phyloP scores from a whole-genome alignment of 345 rosid species.

The Physaria fendleri region DNA sequence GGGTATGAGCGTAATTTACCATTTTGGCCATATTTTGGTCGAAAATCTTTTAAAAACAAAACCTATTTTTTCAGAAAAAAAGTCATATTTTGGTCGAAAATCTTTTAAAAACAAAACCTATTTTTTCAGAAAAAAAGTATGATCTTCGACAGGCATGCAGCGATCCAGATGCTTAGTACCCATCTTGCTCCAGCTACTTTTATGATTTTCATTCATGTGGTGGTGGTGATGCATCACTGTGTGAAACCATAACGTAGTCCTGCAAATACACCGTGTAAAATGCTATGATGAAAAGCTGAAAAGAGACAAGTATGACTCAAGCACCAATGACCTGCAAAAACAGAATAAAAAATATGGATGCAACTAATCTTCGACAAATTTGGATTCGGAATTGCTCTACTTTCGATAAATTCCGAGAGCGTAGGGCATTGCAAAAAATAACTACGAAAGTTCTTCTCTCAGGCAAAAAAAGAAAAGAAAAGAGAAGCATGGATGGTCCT shows the following conservation, averaged over 20 bases:
- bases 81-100: no score
- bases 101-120: no score
- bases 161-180: background rate
- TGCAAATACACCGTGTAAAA: background rate
- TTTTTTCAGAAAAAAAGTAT: no score
- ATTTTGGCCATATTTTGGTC: no score
- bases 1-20: no score
- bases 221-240: background rate
- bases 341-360: background rate
- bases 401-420: background rate
- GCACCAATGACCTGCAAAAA: background rate
- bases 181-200: constrained; percentile 9
- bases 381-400: background rate
- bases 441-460: no score
- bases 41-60: no score
- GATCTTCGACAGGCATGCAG: no score
- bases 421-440: no score
- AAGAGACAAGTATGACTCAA: constrained; percentile 15
- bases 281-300: constrained; percentile 9
- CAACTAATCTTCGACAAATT: constrained; percentile 3
- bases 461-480: background rate
- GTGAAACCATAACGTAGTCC: background rate
- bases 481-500: background rate
- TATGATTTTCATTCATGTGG: background rate
- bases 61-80: no score